phyloP scores from a whole-genome alignment of 2,329 filamentous ascomycete species.

The Stagonosporopsis cucurbitacearum region DNA sequence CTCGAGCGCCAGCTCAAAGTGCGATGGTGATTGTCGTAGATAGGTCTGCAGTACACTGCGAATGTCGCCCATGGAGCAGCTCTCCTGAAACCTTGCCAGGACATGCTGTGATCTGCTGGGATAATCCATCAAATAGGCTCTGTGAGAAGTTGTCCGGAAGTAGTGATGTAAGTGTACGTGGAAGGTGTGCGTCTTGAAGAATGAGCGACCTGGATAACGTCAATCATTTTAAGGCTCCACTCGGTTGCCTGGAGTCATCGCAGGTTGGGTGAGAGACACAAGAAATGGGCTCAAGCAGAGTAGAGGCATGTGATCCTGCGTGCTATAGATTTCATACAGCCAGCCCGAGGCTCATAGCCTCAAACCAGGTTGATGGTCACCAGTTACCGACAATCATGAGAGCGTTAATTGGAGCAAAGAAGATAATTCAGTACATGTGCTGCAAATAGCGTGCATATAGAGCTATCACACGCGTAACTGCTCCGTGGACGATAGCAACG shows the following conservation, averaged over 20 bases:
- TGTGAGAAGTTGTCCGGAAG: not conserved
- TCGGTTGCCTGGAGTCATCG: not conserved
- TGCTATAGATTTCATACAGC: not conserved
- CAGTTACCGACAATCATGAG: too few relatives aligned
- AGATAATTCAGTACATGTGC: not conserved
- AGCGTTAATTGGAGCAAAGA: not conserved
- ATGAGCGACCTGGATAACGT: not conserved
- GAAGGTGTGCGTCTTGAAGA: not conserved
- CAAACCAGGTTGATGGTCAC: not conserved
- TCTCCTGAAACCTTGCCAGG: not conserved
- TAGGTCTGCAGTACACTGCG: not conserved
- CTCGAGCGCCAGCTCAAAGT: slow-evolving; percentile 1
- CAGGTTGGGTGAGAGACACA: not conserved
- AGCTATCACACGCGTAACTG: not conserved
- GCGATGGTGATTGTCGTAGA: not conserved
- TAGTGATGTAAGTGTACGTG: not conserved
- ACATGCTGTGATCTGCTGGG: not conserved
- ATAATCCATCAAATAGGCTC: not conserved
- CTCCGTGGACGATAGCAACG: not conserved
- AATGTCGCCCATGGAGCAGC: not conserved
- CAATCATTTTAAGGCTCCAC: not conserved
- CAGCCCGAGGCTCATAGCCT: not conserved
- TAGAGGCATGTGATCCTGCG: not conserved
- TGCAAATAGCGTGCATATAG: not conserved
- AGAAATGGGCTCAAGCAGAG: not conserved